These are phyloP conservation scores for Melanopsichium pennsylvanicum DNA, from an alignment of 1,284 basidiomycete species.

Conservation along the genomic window DNA sequence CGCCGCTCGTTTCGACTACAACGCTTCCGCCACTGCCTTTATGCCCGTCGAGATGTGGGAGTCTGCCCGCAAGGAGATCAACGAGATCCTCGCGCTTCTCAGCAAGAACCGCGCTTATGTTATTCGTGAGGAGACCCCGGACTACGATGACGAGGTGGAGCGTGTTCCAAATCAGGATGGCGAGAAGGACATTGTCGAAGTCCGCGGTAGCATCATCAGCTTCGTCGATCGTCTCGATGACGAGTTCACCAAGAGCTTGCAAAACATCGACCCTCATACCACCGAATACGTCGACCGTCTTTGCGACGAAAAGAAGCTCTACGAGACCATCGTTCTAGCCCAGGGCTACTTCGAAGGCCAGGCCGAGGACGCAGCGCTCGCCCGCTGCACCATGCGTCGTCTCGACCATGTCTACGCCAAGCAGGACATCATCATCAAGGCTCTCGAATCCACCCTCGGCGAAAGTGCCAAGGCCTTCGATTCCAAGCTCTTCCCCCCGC, in stretches of 20 bases:
- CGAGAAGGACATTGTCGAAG: conserved; percentile 58
- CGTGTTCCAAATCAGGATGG: conserved; percentile 74
- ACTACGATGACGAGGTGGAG: conserved; percentile 91
- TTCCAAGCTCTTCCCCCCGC: conserved; percentile 60
- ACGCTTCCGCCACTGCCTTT: conserved; percentile 81
- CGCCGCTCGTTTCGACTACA: conserved; percentile 96
- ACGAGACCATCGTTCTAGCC: conserved; percentile 88
- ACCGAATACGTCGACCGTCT: conserved; percentile 94
- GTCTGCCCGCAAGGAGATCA: conserved; percentile 84
- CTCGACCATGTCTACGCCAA: conserved; percentile 99
- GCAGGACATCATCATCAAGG: conserved; percentile 86
- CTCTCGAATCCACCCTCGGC: conserved; percentile 75
- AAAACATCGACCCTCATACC: conserved; percentile 98
- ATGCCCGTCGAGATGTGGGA: conserved; percentile 95
- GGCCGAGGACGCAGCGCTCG: conserved; percentile 50
- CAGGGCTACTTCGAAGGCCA: conserved; percentile 78
- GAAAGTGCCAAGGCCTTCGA: conserved; percentile 56
- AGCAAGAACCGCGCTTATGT: conserved; percentile 77
- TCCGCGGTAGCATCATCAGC: conserved; percentile 65
- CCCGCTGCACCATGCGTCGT: conserved; percentile 88
- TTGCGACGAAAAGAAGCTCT: conserved; percentile 87
- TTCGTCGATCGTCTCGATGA: conserved; percentile 97
- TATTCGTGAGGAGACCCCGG: conserved; percentile 81
- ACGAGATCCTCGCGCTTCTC: conserved; percentile 82
- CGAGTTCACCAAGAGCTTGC: conserved; percentile 96